phyloP scores from a whole-genome alignment of 257 asterid species.

The Capsicum pubescens region DNA sequence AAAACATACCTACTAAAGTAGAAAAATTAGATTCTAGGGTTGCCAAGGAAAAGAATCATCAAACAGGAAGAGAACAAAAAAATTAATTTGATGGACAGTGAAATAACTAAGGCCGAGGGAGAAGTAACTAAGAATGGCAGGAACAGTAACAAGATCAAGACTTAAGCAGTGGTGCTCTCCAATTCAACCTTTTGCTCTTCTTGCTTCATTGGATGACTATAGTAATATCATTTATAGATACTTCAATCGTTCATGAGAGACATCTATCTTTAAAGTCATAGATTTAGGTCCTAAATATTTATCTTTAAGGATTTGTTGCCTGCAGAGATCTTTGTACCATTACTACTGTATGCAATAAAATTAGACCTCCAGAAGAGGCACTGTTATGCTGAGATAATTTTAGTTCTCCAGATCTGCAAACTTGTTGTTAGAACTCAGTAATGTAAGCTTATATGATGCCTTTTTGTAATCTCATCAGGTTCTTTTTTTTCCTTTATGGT shows the following conservation, averaged over 20 bases:
- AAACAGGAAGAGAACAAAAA: not conserved
- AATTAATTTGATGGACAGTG: slow-evolving; percentile 23
- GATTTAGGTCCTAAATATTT: slow-evolving; percentile 33
- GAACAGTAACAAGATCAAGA: slow-evolving; percentile 30
- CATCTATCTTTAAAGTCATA: slow-evolving; percentile 40
- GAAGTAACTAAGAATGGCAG: slow-evolving; percentile 41
- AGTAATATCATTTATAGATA: slow-evolving; percentile 30
- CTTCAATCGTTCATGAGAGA: slow-evolving; percentile 37
- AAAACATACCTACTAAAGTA: not conserved
- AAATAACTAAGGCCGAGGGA: slow-evolving; percentile 33
- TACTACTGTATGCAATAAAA: slow-evolving; percentile 31
- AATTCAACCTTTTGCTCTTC: slow-evolving; percentile 31
- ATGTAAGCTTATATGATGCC: slow-evolving; percentile 18
- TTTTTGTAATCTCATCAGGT: not conserved
- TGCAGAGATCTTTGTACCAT: slow-evolving; percentile 32
- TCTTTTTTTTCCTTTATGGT: too few relatives aligned
- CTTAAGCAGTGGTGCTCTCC: slow-evolving; percentile 23
- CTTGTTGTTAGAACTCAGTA: slow-evolving; percentile 16
- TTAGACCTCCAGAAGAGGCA: slow-evolving; percentile 30
- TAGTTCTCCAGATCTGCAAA: slow-evolving; percentile 36
- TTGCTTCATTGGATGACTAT: slow-evolving; percentile 27
- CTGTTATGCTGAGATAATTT: slow-evolving; percentile 15
- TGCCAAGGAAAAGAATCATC: not conserved
- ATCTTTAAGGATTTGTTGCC: slow-evolving; percentile 33
- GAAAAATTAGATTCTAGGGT: not conserved